Conservation (phyloP, 2,329 filamentous ascomycete genomes). For the Atkinsonella texensis region DNA sequence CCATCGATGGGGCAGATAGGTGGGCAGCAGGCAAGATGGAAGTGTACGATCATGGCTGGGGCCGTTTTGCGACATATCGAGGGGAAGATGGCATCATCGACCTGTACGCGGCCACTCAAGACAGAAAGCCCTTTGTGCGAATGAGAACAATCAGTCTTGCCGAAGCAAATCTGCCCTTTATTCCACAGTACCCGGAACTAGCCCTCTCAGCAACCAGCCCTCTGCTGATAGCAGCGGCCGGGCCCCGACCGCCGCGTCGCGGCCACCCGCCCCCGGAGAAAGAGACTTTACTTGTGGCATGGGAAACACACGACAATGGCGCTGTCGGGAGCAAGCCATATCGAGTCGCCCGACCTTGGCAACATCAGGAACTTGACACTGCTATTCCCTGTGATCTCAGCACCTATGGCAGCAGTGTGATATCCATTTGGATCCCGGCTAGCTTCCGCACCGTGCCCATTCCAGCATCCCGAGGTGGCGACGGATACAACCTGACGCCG, state of each 20-base stretch:
- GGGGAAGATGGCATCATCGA: conserved; percentile 20
- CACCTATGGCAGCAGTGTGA: conserved; percentile 25
- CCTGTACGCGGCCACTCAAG: conserved; percentile 19
- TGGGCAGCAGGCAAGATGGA: conserved; percentile 26
- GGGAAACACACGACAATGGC: conserved; percentile 22
- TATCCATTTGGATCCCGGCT: conserved; percentile 30
- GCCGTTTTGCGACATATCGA: conserved; percentile 23
- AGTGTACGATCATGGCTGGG: conserved; percentile 20
- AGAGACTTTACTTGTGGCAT: conserved; percentile 26
- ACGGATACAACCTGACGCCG: conserved; percentile 23
- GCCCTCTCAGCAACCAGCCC: conserved; percentile 27
- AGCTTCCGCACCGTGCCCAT: conserved; percentile 22
- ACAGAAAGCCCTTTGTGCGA: conserved; percentile 26
- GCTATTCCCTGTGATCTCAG: conserved; percentile 25
- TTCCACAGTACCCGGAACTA: conserved; percentile 27
- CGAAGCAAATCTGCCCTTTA: conserved; percentile 22
- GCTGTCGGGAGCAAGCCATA: conserved; percentile 20
- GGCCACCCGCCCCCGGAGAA: conserved; percentile 25
- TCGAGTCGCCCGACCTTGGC: conserved; percentile 24
- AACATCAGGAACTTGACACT: conserved; percentile 26
- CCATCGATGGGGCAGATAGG: conserved; percentile 24
- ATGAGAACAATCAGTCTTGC: conserved; percentile 22
- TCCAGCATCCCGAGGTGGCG: conserved; percentile 12
- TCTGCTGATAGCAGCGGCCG: conserved; percentile 25
- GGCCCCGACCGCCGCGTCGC: conserved; percentile 24